Evolutionary conservation across 768 basidiomycete species (phyloP).

Genomic region (Amyloporia xantha): DNA sequence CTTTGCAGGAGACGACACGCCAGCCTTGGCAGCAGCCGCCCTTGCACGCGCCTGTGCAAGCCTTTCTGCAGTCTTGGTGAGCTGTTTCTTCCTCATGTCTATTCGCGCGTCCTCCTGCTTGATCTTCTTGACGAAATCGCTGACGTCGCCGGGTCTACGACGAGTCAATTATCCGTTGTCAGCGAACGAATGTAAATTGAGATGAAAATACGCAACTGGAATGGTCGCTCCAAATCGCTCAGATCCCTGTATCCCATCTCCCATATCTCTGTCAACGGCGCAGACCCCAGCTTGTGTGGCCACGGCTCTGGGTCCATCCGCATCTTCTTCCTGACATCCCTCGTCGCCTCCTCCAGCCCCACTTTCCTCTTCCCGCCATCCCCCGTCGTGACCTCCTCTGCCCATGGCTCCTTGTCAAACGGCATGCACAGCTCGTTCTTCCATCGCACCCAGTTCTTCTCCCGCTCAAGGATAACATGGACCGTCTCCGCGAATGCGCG

Average conservation of each 20-base stretch:
- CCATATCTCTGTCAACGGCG: slow-evolving; percentile 76
- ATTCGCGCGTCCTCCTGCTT: slow-evolving; percentile 62
- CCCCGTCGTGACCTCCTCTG: slow-evolving; percentile 35
- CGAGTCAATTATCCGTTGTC: not conserved
- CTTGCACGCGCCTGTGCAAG: slow-evolving; percentile 38
- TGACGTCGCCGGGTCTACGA: slow-evolving; percentile 64
- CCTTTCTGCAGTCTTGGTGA: slow-evolving; percentile 32
- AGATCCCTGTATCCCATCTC: slow-evolving; percentile 69
- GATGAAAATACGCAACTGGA: slow-evolving; percentile 24
- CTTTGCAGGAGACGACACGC: slow-evolving; percentile 5
- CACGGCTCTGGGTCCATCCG: slow-evolving; percentile 53
- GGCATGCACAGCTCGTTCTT: slow-evolving; percentile 77
- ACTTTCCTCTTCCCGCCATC: slow-evolving; percentile 33
- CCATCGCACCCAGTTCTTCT: slow-evolving; percentile 89
- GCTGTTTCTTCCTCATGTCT: slow-evolving; percentile 38
- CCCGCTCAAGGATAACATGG: slow-evolving; percentile 63
- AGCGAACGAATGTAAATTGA: not conserved
- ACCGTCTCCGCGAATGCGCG: slow-evolving; percentile 73
- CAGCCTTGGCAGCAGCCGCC: slow-evolving; percentile 23
- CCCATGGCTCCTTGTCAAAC: slow-evolving; percentile 72
- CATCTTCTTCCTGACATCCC: slow-evolving; percentile 43
- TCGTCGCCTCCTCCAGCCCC: slow-evolving; percentile 59
- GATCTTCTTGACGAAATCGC: slow-evolving; percentile 66
- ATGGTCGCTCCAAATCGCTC: slow-evolving; percentile 54
- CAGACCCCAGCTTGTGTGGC: slow-evolving; percentile 60